phyloP scores from a whole-genome alignment of 139 green algal genomes.

The Chlorella sp. region DNA sequence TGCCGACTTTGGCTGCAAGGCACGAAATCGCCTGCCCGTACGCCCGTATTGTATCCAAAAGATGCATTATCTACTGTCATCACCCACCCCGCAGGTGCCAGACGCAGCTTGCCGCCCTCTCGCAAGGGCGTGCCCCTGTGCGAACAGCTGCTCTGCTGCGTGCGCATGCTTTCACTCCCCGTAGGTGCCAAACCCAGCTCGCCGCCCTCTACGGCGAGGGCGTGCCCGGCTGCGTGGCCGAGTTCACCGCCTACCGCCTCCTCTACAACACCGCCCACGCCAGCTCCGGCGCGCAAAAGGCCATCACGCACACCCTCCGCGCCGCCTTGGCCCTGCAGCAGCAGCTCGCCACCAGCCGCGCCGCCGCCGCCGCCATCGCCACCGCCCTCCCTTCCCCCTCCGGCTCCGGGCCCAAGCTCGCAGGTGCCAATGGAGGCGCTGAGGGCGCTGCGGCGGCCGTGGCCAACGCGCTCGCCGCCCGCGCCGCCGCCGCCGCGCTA shows the following conservation, averaged over 20 bases:
- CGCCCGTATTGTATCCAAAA: no score
- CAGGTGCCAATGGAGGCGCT: slow-evolving; percentile 19
- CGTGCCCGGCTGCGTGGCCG: slow-evolving; percentile 26
- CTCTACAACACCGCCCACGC: slow-evolving; percentile 61
- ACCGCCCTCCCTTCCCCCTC: slow-evolving; percentile 21
- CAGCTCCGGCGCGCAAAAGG: slow-evolving; percentile 24
- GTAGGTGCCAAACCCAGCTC: slow-evolving; percentile 73
- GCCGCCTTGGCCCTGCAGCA: slow-evolving; percentile 7
- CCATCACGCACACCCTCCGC: slow-evolving; percentile 56
- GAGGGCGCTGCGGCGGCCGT: neutral
- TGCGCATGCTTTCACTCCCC: no score
- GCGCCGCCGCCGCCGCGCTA: slow-evolving; percentile 14
- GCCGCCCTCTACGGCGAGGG: slow-evolving; percentile 47
- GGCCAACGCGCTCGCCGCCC: slow-evolving; percentile 2
- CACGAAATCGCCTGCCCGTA: no score
- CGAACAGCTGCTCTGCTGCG: neutral
- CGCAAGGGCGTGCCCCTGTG: no score
- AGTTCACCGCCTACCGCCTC: slow-evolving; percentile 47
- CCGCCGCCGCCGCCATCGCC: slow-evolving; percentile 52
- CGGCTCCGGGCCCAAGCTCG: neutral
- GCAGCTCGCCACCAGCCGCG: slow-evolving; percentile 11
- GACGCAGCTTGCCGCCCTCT: no score
- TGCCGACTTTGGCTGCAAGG: no score
- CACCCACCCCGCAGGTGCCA: no score
- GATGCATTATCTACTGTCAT: no score